These are phyloP conservation scores for Amylocystis lapponica DNA, from an alignment of 768 basidiomycete species.

Conservation along the genomic window DNA sequence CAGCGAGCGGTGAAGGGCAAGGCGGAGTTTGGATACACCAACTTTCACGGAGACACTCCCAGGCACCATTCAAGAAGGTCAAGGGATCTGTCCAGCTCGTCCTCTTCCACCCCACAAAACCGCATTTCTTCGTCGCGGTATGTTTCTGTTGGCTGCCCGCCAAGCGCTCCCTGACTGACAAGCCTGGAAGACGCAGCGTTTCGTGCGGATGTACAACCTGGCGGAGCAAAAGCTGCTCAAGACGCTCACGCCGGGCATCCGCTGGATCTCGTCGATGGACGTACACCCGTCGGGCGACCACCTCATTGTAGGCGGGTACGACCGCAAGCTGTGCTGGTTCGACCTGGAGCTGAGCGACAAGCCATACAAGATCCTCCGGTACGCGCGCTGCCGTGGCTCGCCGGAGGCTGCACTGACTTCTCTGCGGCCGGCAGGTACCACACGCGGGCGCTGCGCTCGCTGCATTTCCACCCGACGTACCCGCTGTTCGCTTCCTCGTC, in stretches of 20 bases:
- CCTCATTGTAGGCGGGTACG: constrained; percentile 95
- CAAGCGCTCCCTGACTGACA: constrained; percentile 9
- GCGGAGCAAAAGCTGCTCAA: constrained; percentile 90
- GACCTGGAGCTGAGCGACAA: constrained; percentile 95
- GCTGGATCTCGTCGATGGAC: constrained; percentile 97
- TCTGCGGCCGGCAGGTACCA: constrained; percentile 63
- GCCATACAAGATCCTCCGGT: constrained; percentile 95
- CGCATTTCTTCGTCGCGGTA: constrained; percentile 97
- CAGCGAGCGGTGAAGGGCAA: constrained; percentile 64
- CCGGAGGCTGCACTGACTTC: not conserved
- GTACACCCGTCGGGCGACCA: constrained; percentile 95
- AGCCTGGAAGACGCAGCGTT: constrained; percentile 83
- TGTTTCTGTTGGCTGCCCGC: constrained; percentile 26
- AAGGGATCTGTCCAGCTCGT: constrained; percentile 88
- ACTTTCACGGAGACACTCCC: constrained; percentile 86
- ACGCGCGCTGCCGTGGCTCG: constrained; percentile 4
- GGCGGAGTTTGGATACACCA: constrained; percentile 96
- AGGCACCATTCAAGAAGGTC: constrained; percentile 95
- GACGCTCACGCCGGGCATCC: constrained; percentile 91
- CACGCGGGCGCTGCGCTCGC: constrained; percentile 83
- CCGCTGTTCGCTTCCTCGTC: constrained; percentile 96
- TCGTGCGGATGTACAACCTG: constrained; percentile 92
- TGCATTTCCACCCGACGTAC: constrained; percentile 91
- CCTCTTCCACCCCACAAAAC: constrained; percentile 90
- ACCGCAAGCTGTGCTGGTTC: constrained; percentile 98